Base-by-base conservation (phyloP, 2,329 filamentous ascomycete genomes). In the Beauveria sp. region DNA sequence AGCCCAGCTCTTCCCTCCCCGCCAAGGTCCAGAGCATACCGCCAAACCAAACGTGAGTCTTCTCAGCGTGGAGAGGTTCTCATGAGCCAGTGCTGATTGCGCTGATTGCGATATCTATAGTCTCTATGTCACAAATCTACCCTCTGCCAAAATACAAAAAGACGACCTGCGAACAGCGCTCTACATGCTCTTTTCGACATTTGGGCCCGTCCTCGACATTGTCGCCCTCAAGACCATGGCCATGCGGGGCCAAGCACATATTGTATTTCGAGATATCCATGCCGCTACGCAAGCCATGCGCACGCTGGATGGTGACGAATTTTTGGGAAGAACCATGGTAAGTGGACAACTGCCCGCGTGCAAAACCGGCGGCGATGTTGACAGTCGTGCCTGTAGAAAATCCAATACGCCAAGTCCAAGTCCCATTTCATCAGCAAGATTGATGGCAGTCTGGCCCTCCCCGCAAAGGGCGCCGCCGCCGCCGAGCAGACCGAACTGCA, bases 201-300 rank as follows among this genome's bases (percentile, higher is more conserved):
- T 96, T 72, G 94, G 94, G 46, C 86, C 91, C 0, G 89, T 99
- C 18, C 84, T 99, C 62, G 94, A 99, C 72, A 85, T 99, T 22
- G 89, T 97, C 54, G 90, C 91, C 34, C 80, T 97, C 67, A 96
- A 92, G 77, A 96, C 91, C 1, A 81, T 82, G 73, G 91, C 91
- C 77, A 97, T 97, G 92, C 88, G 94, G 55, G 94, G 94, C 3
- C 94, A 99, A 76, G 94, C 94, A 64, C 94, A 97, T 70, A 80
- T 99, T 63, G 89, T 94, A 16, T 97, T 92, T 73, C 85, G 90
- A 62, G 93, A 99, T 72, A 80, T 93, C 40, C 89, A 96, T 66
- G 86, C 91, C n/a, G 91, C 92, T 56, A 96, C 92, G 26, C 91
- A 96, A 71, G 94, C 94, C 2, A 91, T 99, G 91, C 82, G 93